phyloP scores from a whole-genome alignment of 306 rosid species.

The Elaeagnus macrophylla region DNA sequence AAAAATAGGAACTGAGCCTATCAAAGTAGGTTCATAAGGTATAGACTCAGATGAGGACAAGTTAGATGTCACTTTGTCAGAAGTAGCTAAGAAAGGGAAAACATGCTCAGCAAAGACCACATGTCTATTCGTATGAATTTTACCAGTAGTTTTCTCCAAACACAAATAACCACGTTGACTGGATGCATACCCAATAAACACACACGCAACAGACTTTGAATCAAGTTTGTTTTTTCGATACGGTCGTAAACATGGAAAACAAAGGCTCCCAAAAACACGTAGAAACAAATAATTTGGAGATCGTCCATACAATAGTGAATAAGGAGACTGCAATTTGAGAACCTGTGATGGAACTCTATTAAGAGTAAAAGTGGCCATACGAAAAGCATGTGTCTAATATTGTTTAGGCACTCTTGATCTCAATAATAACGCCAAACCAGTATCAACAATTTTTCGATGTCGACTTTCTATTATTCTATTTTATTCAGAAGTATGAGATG shows the following conservation, averaged over 20 bases:
- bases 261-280: not conserved
- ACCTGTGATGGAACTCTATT: not conserved
- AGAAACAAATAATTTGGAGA: not conserved
- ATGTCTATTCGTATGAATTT: not conserved
- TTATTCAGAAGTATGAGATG: not conserved
- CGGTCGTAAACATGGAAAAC: not conserved
- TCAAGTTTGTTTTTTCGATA: not conserved
- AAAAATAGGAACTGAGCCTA: too few relatives aligned
- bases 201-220: not conserved
- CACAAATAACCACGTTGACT: not conserved
- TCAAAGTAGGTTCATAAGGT: too few relatives aligned
- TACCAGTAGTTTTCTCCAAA: not conserved
- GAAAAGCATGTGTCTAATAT: not conserved
- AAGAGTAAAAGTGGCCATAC: not conserved
- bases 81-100: too few relatives aligned
- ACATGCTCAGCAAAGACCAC: not conserved
- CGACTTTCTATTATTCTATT: not conserved
- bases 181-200: not conserved
- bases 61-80: too few relatives aligned
- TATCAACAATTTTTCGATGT: not conserved
- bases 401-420: not conserved
- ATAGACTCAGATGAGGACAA: too few relatives aligned
- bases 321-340: not conserved
- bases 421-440: not conserved
- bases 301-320: not conserved